Evolutionary conservation across 495 filamentous ascomycete species (phyloP), one percentile per base, ranked within the genome.

Genomic region (Penicillium salamii): DNA sequence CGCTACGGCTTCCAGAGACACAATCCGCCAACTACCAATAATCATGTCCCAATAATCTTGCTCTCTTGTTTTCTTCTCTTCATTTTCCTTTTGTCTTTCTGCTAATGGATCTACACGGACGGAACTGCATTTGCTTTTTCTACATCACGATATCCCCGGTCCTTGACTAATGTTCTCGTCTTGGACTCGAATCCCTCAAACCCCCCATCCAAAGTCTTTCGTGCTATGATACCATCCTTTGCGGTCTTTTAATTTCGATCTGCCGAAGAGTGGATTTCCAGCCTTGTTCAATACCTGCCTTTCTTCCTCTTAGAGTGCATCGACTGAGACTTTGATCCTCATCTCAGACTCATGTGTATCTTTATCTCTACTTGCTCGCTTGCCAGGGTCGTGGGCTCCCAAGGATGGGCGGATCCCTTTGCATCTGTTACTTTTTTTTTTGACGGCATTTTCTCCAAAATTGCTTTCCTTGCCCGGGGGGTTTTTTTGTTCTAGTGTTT

Each of bases 211-310:
- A 53, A 63, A 64, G 57, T 69, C 54, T 67, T 66, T 61, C 60
- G 62, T 63, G 46, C 64, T 54, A 70, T 74, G 70, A 74, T 74
- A 74, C 70, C 70, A 74, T 50, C 50, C 52, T 65, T 55, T 59
- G 58, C 57, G 63, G 59, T 65, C 59, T 63, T 26, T 61, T 62
- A 58, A 64, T 56, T 53, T 46, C 54, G 50, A 38, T 46, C 62
- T 62, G 62, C 63, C 56, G 54, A 66, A 69, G 66, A 66, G 55
- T 63, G 60, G 60, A 59, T 60, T 48, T 63, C 54, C 56, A 57
- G 61, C 60, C 61, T 59, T 57, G 53, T 67, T 61, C 49, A 55
- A 35, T 63, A 54, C 57, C 55, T 58, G 53, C 61, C 52, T 59
- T 67, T 46, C 53, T 63, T 52, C 50, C 62, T 59, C 62, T 59